Base-by-base conservation (phyloP, 495 filamentous ascomycete species). In the Penicillium goetzii region DNA sequence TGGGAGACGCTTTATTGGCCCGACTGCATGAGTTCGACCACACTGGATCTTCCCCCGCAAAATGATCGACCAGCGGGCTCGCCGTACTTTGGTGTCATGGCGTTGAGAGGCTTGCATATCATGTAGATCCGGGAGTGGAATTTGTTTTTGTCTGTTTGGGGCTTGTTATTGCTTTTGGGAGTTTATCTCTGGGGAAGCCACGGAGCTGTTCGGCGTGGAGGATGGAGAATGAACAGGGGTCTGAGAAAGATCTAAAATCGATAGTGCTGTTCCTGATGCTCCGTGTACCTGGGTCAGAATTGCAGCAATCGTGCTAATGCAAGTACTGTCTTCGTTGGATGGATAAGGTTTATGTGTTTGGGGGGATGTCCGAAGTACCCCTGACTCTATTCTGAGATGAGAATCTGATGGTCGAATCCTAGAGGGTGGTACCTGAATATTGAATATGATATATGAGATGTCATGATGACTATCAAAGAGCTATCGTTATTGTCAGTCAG, bases 181-280 rank as follows among this genome's bases (percentile, higher is more conserved):
- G 17, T 34, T 40, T 21, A 21, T 59, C 33, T 52, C 43, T 36
- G 53, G 15, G 40, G 23, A 5, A 14, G 34, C 8, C 17, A 57
- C 40, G 21, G 55, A 52, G 26, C 12, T 52, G 32, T 54, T 58
- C 19, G 57, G 45, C 21, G 6, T 23, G 43, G 43, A 23, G 10
- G 19, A 43, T 43, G 43, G 11, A 17, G 8, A 30, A 32, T 7
- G 14, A 54, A 63, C 49, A 65, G 25, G 64, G 58, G 56, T 67
- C 62, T 62, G 65, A 65, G 64, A 66, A 64, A 26, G 51, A 57
- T 50, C 58, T 19, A 56, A 51, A 60, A 58, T 65, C 64, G 56
- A 69, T 72, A 72, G 64, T 57, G 59, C 49, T 36, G 40, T 51
- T 47, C 33, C 11, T 30, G 30, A 12, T 34, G 32, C 38, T 23